phyloP scores from a whole-genome alignment of 192 early-diverging fungal genomes.

The Spizellomyces sp. region DNA sequence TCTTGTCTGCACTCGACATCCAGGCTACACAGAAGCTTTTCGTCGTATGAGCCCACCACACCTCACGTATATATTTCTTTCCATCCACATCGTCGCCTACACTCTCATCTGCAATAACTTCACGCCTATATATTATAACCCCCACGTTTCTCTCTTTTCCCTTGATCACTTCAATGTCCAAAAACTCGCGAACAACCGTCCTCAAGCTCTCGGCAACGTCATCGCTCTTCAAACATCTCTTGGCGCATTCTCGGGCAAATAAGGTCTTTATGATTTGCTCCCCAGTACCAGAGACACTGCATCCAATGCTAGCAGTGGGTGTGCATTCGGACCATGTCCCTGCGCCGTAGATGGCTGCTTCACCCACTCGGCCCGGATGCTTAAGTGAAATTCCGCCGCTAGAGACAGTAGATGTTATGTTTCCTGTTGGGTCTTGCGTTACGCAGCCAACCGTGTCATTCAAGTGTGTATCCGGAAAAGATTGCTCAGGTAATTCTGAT shows the following conservation, averaged over 20 bases:
- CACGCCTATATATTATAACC: not conserved
- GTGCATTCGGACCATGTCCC: conserved; percentile 76
- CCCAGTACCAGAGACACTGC: conserved; percentile 72
- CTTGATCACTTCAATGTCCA: not conserved
- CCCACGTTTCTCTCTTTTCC: not conserved
- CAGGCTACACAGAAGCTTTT: conserved; percentile 59
- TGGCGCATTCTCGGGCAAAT: conserved; percentile 62
- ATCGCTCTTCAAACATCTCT: not conserved
- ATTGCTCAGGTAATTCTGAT: not conserved
- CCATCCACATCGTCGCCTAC: no score
- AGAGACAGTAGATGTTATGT: conserved; percentile 74
- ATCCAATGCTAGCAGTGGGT: conserved; percentile 48
- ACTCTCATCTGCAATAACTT: not conserved
- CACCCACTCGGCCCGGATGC: conserved; percentile 78
- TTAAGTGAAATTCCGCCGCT: conserved; percentile 89
- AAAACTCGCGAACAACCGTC: not conserved
- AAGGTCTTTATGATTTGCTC: conserved; percentile 83
- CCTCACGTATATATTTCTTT: not conserved
- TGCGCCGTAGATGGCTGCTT: conserved; percentile 82
- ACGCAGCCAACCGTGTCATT: conserved; percentile 90
- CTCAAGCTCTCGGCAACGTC: not conserved
- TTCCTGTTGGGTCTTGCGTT: conserved; percentile 65
- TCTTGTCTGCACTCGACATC: conserved; percentile 23
- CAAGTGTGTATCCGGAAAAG: not conserved
- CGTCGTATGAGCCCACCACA: conserved; percentile 74